phyloP scores from a whole-genome alignment of 2,329 filamentous ascomycete genomes.

The Penicillium sp. region DNA sequence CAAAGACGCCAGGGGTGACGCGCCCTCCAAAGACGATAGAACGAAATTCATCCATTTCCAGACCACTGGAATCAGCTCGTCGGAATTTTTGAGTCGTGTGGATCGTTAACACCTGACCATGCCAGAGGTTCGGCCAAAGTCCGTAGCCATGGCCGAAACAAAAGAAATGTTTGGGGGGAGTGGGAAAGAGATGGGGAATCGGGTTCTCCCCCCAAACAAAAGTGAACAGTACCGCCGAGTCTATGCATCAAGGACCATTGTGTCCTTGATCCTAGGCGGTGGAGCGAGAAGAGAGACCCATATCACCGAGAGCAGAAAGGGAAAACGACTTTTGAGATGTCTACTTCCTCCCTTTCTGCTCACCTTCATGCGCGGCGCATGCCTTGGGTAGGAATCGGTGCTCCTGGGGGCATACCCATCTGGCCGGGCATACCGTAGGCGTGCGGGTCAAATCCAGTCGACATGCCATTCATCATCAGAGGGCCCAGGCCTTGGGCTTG shows the following conservation, averaged over 20 bases:
- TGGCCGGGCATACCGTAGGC: conserved; percentile 46
- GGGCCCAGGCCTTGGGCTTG: conserved; percentile 73
- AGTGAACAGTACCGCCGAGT: conserved; percentile 15
- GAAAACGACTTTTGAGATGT: conserved; percentile 3
- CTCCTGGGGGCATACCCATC: conserved; percentile 46
- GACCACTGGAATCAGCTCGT: conserved; percentile 34
- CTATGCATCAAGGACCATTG: conserved; percentile 19
- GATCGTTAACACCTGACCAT: conserved; percentile 46
- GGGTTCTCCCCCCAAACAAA: conserved; percentile 13
- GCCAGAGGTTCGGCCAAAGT: conserved; percentile 32
- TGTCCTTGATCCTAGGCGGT: conserved; percentile 7
- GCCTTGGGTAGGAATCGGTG: conserved; percentile 39
- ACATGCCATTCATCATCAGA: conserved; percentile 45
- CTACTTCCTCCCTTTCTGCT: background rate
- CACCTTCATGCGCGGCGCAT: conserved; percentile 33
- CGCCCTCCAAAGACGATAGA: conserved; percentile 30
- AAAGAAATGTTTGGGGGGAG: conserved; percentile 12
- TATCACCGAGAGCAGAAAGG: conserved; percentile 7
- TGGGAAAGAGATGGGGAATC: conserved; percentile 9
- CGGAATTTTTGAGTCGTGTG: conserved; percentile 41
- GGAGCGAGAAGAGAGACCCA: conserved; percentile 16
- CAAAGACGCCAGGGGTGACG: conserved; percentile 34
- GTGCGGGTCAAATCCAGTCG: conserved; percentile 44
- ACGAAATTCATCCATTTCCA: conserved; percentile 31
- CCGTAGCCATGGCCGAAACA: conserved; percentile 24